A percentile compares a stretch with the other conserved stretches of the same genome.
Conservation (phyloP, 805 yeast genomes). For the Komagataella ulmi region DNA sequence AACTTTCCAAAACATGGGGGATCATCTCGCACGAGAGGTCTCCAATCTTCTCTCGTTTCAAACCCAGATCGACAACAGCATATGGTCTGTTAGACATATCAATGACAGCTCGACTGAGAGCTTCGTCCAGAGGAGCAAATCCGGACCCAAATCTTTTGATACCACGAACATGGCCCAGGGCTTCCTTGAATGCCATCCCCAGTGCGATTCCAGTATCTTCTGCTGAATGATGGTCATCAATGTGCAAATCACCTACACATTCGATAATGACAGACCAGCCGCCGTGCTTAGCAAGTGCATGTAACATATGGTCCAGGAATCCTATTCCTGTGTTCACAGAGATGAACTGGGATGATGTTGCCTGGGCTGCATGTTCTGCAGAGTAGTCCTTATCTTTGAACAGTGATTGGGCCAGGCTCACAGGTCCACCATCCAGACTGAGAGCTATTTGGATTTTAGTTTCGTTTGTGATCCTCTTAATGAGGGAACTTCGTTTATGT, state of each 20-base stretch:
- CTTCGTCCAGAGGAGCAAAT: conserved; percentile 95
- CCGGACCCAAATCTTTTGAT: conserved; percentile 88
- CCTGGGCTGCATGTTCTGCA: conserved; percentile 51
- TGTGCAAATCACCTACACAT: conserved; percentile 88
- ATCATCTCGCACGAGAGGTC: conserved; percentile 91
- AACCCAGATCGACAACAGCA: conserved; percentile 80
- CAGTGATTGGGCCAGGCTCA: conserved; percentile 49
- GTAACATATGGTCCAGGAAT: conserved; percentile 93
- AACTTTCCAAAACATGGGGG: conserved; percentile 91
- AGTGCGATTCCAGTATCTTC: conserved; percentile 93
- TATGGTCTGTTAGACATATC: conserved; percentile 89
- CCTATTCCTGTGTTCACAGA: conserved; percentile 87
- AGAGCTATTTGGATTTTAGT: conserved; percentile 83
- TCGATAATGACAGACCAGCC: conserved; percentile 91
- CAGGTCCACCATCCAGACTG: conserved; percentile 74
- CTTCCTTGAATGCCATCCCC: conserved; percentile 81
- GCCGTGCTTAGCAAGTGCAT: conserved; percentile 91
- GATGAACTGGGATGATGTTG: conserved; percentile 59
- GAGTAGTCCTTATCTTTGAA: conserved; percentile 22
- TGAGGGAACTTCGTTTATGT: conserved; percentile 24
- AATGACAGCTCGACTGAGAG: conserved; percentile 89
- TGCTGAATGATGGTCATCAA: conserved; percentile 94
- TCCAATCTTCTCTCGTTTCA: conserved; percentile 88
- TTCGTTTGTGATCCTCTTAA: conserved; percentile 78
- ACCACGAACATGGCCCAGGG: conserved; percentile 81